These are phyloP conservation scores for Aristolochia fimbriata DNA, from an alignment of 164 flowering plant genomes.

Conservation along the genomic window DNA sequence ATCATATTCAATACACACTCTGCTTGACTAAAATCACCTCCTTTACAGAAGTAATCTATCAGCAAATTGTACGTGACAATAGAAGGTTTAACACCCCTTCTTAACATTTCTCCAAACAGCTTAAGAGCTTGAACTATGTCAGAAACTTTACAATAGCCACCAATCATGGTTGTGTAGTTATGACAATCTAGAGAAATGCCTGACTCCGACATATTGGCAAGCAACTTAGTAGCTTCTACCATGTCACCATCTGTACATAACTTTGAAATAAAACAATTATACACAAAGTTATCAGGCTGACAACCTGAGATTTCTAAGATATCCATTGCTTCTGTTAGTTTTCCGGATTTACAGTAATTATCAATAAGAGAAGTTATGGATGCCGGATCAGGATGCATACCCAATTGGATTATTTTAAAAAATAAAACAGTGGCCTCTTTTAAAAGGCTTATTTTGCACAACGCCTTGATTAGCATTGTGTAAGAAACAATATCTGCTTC, in stretches of 20 bases:
- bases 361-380: constrained; percentile 28
- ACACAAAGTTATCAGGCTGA: constrained; percentile 25
- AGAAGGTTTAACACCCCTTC: constrained; percentile 29
- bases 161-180: constrained; percentile 34
- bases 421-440: constrained; percentile 35
- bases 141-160: constrained; percentile 29
- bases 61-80: constrained; percentile 32
- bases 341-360: constrained; percentile 32
- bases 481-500: constrained; percentile 37
- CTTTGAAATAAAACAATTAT: constrained; percentile 36
- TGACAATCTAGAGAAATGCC: constrained; percentile 38
- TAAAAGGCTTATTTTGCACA: constrained; percentile 27
- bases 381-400: constrained; percentile 30
- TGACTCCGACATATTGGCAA: constrained; percentile 27
- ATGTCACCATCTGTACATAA: constrained; percentile 30
- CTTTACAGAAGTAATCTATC: constrained; percentile 26
- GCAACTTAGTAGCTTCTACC: constrained; percentile 26
- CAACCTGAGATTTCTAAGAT: constrained; percentile 19
- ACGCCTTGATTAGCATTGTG: constrained; percentile 28
- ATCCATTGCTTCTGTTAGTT: constrained; percentile 20
- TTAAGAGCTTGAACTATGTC: constrained; percentile 17
- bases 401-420: constrained; percentile 27
- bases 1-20: constrained; percentile 25
- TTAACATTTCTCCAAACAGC: constrained; percentile 38
- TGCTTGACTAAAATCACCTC: constrained; percentile 27